Percentiles rank a stretch among this genome's conserved stretches.
Evolutionary conservation across 768 basidiomycete species (phyloP).

Genomic region (Boletus eberwhitei): DNA sequence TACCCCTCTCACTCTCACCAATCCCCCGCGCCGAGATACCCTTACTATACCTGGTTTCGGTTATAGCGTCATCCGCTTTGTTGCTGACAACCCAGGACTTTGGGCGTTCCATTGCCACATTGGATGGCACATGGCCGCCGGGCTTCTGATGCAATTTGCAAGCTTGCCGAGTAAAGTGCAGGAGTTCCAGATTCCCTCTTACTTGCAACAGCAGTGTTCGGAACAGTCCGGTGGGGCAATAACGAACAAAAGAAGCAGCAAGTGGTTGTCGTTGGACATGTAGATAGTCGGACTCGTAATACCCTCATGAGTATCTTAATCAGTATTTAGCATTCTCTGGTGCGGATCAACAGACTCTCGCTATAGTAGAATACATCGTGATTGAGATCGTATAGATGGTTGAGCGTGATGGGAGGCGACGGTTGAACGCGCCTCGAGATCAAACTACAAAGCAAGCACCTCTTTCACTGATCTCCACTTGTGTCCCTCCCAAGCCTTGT

Average conservation of each 20-base stretch:
- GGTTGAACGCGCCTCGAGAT: background rate
- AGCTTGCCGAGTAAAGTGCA: conserved; percentile 35
- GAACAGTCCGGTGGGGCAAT: conserved; percentile 29
- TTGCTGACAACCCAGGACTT: conserved; percentile 42
- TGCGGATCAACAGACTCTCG: background rate
- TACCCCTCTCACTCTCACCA: conserved; percentile 30
- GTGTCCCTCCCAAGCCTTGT: conserved; percentile 34
- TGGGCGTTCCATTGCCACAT: conserved; percentile 48
- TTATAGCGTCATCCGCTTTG: conserved; percentile 38
- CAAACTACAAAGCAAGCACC: conserved; percentile 22
- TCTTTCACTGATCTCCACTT: conserved; percentile 30
- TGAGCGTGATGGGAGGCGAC: background rate
- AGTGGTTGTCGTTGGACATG: conserved; percentile 18
- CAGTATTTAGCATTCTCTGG: background rate
- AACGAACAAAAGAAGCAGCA: conserved; percentile 16
- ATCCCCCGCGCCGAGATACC: conserved; percentile 43
- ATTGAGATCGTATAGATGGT: background rate
- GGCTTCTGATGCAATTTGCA: conserved; percentile 40
- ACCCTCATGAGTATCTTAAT: background rate
- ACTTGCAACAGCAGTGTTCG: conserved; percentile 33
- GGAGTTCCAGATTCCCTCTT: conserved; percentile 33
- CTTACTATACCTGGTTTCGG: conserved; percentile 38
- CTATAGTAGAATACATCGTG: background rate
- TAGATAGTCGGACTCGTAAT: background rate
- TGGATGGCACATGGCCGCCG: conserved; percentile 39